These are phyloP conservation scores for Arxiozyma bovina DNA, from an alignment of 1,139 yeast genomes.

Conservation along the genomic window DNA sequence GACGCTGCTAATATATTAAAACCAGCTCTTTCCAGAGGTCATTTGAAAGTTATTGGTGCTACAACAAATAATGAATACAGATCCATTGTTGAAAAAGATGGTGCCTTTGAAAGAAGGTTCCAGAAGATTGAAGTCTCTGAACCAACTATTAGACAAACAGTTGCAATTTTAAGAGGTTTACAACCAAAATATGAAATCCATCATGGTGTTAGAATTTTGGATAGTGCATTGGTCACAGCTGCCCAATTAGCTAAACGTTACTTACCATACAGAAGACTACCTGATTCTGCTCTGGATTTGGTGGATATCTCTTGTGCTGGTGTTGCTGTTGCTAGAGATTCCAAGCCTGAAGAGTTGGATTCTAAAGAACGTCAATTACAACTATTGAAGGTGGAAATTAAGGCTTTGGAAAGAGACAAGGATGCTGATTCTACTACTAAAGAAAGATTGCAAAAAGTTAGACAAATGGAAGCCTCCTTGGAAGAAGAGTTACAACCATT, in stretches of 20 bases:
- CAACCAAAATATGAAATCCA: conserved; percentile 95
- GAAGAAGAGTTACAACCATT: conserved; percentile 82
- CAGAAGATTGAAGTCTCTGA: conserved; percentile 95
- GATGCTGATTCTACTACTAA: conserved; percentile 81
- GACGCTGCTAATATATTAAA: conserved; percentile 95
- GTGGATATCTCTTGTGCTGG: conserved; percentile 96
- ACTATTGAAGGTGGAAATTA: conserved; percentile 86
- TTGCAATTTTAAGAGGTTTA: conserved; percentile 91
- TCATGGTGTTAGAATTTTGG: conserved; percentile 95
- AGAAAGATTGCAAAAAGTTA: conserved; percentile 75
- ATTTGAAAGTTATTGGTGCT: conserved; percentile 95
- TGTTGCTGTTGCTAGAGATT: conserved; percentile 96
- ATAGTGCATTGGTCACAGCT: conserved; percentile 89
- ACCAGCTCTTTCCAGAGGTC: conserved; percentile 96
- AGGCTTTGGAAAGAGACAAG: conserved; percentile 92
- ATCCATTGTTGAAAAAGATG: conserved; percentile 87
- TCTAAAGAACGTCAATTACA: conserved; percentile 86
- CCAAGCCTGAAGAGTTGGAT: conserved; percentile 95
- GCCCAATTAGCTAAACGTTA: conserved; percentile 93
- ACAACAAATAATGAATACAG: conserved; percentile 93
- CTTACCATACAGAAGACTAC: conserved; percentile 88
- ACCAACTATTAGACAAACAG: conserved; percentile 85
- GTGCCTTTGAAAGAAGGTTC: conserved; percentile 97
- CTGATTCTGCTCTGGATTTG: conserved; percentile 95
- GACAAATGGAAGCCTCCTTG: conserved; percentile 68